Percentiles rank a stretch among this genome's conserved stretches.
These are phyloP conservation scores for Herpetomonas muscarum DNA, from an alignment of 208 protist genomes.

Conservation along the genomic window DNA sequence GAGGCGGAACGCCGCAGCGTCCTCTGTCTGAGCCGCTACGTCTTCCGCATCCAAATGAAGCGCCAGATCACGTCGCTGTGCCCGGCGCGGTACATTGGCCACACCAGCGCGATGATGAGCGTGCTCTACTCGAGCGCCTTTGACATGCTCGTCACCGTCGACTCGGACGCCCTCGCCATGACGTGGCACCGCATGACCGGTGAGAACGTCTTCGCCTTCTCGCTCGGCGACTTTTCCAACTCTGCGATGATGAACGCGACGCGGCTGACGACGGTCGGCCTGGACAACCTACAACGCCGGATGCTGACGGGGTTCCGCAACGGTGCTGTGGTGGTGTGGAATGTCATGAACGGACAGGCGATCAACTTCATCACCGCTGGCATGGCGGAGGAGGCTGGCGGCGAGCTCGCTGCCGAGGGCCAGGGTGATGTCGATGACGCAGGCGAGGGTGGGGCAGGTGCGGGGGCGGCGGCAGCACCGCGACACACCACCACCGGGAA, in stretches of 20 bases:
- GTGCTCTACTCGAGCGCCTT: constrained; percentile 58
- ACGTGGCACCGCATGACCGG: constrained; percentile 63
- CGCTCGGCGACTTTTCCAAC: constrained; percentile 75
- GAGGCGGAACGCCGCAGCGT: constrained; percentile 34
- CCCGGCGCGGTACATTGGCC: constrained; percentile 56
- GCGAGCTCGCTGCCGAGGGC: not conserved
- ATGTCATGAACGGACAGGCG: constrained; percentile 76
- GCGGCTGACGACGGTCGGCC: constrained; percentile 32
- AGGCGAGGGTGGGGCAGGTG: too few species aligned
- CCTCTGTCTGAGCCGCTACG: constrained; percentile 44
- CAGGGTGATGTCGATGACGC: not conserved
- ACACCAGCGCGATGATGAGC: constrained; percentile 49
- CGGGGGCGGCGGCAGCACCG: not conserved
- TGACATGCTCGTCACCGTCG: constrained; percentile 69
- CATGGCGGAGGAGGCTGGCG: constrained; percentile 9
- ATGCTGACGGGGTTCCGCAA: constrained; percentile 76
- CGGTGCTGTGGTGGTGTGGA: constrained; percentile 78
- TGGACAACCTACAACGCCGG: constrained; percentile 63
- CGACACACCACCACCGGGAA: not conserved
- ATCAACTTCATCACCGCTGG: constrained; percentile 60
- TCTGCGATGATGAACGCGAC: constrained; percentile 49
- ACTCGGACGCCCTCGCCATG: constrained; percentile 66
- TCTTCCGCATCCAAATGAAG: constrained; percentile 51
- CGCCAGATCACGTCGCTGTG: constrained; percentile 43
- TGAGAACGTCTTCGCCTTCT: constrained; percentile 59